Evolutionary conservation across 2,329 filamentous ascomycete genomes (phyloP).

Genomic region (Nigrospora sphaerica): DNA sequence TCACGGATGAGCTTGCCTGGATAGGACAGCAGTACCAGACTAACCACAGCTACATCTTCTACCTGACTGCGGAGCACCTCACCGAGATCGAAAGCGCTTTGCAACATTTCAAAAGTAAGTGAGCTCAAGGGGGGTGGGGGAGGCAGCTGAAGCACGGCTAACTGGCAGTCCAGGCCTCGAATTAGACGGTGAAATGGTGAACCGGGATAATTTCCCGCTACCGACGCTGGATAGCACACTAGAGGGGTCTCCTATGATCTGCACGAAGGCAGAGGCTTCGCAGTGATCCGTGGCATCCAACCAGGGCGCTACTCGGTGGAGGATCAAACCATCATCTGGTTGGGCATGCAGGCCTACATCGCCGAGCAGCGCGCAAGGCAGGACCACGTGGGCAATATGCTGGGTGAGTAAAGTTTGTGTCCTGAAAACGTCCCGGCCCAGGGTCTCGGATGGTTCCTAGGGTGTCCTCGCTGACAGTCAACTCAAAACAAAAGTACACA

Average conservation of each 20-base stretch:
- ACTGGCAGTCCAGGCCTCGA: conserved; percentile 44
- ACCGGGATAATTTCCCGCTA: conserved; percentile 52
- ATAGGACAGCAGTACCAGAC: no score
- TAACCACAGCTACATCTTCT: conserved; percentile 40
- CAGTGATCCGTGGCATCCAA: conserved; percentile 57
- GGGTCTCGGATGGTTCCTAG: no score
- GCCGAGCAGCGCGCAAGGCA: conserved; percentile 54
- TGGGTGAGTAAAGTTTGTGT: conserved; percentile 39
- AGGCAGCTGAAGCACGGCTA: no score
- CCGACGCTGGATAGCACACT: conserved; percentile 50
- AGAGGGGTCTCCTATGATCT: conserved; percentile 45
- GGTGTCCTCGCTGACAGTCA: no score
- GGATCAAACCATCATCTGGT: conserved; percentile 56
- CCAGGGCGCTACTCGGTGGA: conserved; percentile 49
- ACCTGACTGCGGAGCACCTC: conserved; percentile 35
- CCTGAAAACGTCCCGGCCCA: no score
- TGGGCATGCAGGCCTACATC: conserved; percentile 59
- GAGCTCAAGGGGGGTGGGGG: no score
- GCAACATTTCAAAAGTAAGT: conserved; percentile 46
- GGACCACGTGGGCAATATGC: conserved; percentile 56
- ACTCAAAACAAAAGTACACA: conserved; percentile 44
- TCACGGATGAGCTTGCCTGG: no score
- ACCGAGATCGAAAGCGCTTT: conserved; percentile 43
- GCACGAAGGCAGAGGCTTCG: conserved; percentile 55
- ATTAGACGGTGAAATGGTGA: conserved; percentile 48